phyloP scores from a whole-genome alignment of 768 basidiomycete species.

The Rhodotorula kratochvilovae region DNA sequence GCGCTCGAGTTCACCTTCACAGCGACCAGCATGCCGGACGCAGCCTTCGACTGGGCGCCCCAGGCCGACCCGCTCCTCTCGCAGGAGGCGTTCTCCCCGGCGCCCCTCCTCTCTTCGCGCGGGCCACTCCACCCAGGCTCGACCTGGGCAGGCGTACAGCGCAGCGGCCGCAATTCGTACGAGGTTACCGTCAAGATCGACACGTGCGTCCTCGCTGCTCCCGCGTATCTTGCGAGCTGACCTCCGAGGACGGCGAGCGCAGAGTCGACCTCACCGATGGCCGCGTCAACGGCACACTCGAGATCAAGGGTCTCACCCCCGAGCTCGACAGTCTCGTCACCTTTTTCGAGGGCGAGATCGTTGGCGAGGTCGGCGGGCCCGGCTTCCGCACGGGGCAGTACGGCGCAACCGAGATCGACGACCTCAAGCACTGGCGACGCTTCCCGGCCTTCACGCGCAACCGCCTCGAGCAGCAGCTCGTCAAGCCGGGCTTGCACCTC shows the following conservation, averaged over 20 bases:
- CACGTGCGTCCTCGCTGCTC: constrained; percentile 1
- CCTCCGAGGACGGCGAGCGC: neutral
- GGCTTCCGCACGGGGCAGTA: constrained; percentile 82
- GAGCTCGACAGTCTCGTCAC: constrained; percentile 32
- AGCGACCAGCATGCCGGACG: neutral
- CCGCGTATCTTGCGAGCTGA: neutral
- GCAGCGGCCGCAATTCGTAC: constrained; percentile 87
- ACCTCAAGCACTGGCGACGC: constrained; percentile 88
- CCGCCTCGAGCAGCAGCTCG: constrained; percentile 71
- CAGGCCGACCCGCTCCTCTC: constrained; percentile 12
- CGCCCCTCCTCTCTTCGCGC: constrained; percentile 42
- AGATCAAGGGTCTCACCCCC: constrained; percentile 68
- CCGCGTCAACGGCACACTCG: constrained; percentile 82
- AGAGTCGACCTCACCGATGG: constrained; percentile 85
- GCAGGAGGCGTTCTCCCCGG: neutral
- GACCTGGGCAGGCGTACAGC: constrained; percentile 83
- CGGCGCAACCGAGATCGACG: constrained; percentile 86
- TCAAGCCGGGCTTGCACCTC: constrained; percentile 71
- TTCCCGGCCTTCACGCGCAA: constrained; percentile 64
- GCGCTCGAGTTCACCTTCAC: too few relatives aligned
- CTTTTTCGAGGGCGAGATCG: constrained; percentile 40
- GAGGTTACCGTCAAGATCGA: constrained; percentile 82
- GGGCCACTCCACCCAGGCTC: constrained; percentile 64
- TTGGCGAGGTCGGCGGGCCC: constrained; percentile 57
- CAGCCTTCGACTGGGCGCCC: neutral